These are phyloP conservation scores for Geoglossum glabrum DNA, from an alignment of 495 filamentous ascomycete species.

Conservation along the genomic window DNA sequence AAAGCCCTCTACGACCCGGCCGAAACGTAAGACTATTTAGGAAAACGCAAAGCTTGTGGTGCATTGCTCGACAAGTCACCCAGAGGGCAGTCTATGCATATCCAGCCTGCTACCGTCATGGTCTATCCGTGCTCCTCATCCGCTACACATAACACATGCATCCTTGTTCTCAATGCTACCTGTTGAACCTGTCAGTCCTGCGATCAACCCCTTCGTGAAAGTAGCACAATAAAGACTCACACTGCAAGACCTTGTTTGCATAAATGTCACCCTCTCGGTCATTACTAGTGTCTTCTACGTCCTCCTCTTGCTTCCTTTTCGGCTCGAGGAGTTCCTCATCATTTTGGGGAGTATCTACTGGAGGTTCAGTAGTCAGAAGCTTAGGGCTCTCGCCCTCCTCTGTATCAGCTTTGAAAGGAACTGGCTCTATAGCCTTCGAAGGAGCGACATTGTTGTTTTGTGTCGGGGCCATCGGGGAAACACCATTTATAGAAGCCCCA, in stretches of 20 bases:
- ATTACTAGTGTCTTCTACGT: slow-evolving; percentile 41
- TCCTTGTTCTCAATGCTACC: slow-evolving; percentile 79
- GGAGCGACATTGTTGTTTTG: slow-evolving; percentile 20
- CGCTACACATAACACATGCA: slow-evolving; percentile 78
- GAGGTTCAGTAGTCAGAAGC: slow-evolving; percentile 48
- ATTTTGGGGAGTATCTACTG: slow-evolving; percentile 24
- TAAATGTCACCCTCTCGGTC: slow-evolving; percentile 78
- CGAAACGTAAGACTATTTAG: too few species aligned
- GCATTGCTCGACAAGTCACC: neutral
- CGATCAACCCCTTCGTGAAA: neutral
- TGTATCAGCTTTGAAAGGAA: slow-evolving; percentile 44
- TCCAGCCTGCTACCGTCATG: neutral
- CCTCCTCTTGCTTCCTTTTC: slow-evolving; percentile 41
- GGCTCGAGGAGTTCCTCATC: slow-evolving; percentile 38
- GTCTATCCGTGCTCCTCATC: slow-evolving; percentile 18
- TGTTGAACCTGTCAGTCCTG: slow-evolving; percentile 3
- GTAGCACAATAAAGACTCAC: slow-evolving; percentile 21
- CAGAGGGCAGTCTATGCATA: neutral
- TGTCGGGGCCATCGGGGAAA: slow-evolving; percentile 37
- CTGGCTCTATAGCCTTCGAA: slow-evolving; percentile 24
- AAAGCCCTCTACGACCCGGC: too few species aligned
- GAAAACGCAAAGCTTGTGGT: too few species aligned
- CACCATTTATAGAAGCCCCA: slow-evolving; percentile 26
- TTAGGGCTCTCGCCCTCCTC: slow-evolving; percentile 59
- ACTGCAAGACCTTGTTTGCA: slow-evolving; percentile 71